phyloP scores from a whole-genome alignment of 495 filamentous ascomycete species.

The Penicillium herquei region DNA sequence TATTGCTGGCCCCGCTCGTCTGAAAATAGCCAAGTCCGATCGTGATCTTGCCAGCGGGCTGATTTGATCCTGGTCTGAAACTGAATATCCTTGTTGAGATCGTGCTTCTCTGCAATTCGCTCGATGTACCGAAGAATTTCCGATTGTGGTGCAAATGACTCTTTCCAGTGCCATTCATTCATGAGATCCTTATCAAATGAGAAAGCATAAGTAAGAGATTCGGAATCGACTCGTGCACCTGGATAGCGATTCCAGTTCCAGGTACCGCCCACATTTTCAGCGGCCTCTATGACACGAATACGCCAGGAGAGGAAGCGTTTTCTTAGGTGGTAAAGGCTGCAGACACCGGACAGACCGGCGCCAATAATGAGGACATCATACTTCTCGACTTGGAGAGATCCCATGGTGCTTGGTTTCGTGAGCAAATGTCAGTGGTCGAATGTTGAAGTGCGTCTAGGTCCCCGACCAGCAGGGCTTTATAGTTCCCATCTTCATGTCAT shows the following conservation, averaged over 20 bases:
- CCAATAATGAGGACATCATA: constrained; percentile 1
- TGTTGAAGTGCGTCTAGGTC: background rate
- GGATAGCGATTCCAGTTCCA: constrained; percentile 47
- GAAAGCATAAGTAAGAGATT: constrained; percentile 25
- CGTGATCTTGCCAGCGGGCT: constrained; percentile 16
- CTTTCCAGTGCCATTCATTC: constrained; percentile 28
- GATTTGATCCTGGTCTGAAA: constrained; percentile 26
- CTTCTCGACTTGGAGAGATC: background rate
- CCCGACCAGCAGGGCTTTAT: background rate
- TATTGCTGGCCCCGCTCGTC: constrained; percentile 10
- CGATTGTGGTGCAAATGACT: constrained; percentile 19
- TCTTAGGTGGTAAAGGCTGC: constrained; percentile 30
- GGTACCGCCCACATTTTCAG: constrained; percentile 48
- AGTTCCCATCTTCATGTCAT: background rate
- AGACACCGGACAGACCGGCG: constrained; percentile 46
- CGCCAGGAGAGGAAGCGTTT: constrained; percentile 18
- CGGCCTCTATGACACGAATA: constrained; percentile 46
- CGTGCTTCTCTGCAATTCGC: constrained; percentile 21
- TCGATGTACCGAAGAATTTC: constrained; percentile 31
- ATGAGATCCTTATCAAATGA: constrained; percentile 25
- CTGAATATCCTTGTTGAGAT: constrained; percentile 24
- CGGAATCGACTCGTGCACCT: constrained; percentile 25
- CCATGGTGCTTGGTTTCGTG: background rate
- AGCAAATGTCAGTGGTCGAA: background rate
- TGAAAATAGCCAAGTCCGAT: constrained; percentile 18